Evolutionary conservation across 306 rosid species (phyloP).

Genomic region (Sesbania bispinosa): DNA sequence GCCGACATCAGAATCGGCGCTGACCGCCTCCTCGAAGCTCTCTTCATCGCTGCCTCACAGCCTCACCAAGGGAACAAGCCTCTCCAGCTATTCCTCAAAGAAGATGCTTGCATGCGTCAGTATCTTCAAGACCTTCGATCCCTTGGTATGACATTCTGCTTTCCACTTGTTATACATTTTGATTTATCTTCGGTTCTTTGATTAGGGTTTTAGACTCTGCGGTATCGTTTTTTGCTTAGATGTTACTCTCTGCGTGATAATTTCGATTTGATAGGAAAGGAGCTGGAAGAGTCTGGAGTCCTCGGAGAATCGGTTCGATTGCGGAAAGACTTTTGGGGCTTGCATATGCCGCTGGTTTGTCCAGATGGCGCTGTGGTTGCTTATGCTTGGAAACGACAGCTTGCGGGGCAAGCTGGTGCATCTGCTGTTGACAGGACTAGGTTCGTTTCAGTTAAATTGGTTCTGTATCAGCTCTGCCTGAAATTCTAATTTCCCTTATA

Average conservation of each 20-base stretch:
- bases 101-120: slow-evolving; percentile 85
- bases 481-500: not conserved
- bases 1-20: slow-evolving; percentile 90
- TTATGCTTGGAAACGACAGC: slow-evolving; percentile 92
- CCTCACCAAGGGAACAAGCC: slow-evolving; percentile 73
- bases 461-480: not conserved
- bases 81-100: slow-evolving; percentile 62
- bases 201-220: slow-evolving; percentile 23
- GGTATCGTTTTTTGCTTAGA: not conserved
- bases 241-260: not conserved
- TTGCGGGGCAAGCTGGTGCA: slow-evolving; percentile 95
- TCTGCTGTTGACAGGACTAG: slow-evolving; percentile 88
- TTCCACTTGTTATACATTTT: not conserved
- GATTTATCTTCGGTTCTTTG: not conserved
- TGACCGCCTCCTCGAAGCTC: slow-evolving; percentile 86
- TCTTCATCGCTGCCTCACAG: slow-evolving; percentile 58
- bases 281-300: slow-evolving; percentile 84
- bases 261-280: slow-evolving; percentile 57
- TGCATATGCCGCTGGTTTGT: slow-evolving; percentile 94
- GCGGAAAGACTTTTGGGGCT: slow-evolving; percentile 86
- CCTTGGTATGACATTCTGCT: slow-evolving; percentile 41
- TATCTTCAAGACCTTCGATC: slow-evolving; percentile 78
- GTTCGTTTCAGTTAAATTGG: slow-evolving; percentile 33
- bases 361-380: slow-evolving; percentile 96
- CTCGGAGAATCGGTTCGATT: slow-evolving; percentile 70